Base-by-base conservation (phyloP, 129 eudicot species). In the Flaveria linearis region DNA sequence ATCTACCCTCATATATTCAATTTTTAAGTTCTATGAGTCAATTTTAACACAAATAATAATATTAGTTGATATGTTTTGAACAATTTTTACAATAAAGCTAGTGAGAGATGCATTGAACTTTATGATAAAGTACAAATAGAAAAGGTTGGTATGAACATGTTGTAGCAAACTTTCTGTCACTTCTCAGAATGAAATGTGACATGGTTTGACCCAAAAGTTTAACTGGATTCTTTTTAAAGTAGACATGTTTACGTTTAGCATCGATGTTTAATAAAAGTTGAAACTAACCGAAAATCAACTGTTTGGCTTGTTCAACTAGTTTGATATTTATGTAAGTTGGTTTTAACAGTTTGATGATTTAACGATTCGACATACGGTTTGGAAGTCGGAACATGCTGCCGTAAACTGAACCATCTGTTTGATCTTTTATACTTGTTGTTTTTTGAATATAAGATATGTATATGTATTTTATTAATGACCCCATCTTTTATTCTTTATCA, bases 131-230 rank as follows among this genome's bases (percentile, higher is more conserved):
- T 68, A 80, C 74, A 80, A 66, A 53, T 45, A 46, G 25, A 47
- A 73, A 80, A 67, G 33, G 80, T 5, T 80, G 49, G 78, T 42
- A 52, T 65, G 83, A 73, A 70, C 63, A 45, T 43, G 12, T 47
- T 78, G 36, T 58, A 33, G 25, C 76, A 78, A 69, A 78, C 71
- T 78, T 69, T 71, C 42, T 78, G 16, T 50, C 70, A 72, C n/a
- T 39, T 71, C 28, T 60, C 30, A 61, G 55, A 78, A 12, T 73
- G 28, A 68, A 42, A 73, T 53, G 53, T 33, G 74, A 43, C 6
- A 49, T 26, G 63, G 75, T 68, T 71, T 72, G 72, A 79, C 78
- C 73, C 51, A 22, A 42, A 50, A 63, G 68, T 63, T 74, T 65
- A 53, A 66, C 23, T 45, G 51, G 30, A 30, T 30, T 20, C 22